phyloP scores from a whole-genome alignment of 2,329 filamentous ascomycete species.

The Tolypocladium inflatum region DNA sequence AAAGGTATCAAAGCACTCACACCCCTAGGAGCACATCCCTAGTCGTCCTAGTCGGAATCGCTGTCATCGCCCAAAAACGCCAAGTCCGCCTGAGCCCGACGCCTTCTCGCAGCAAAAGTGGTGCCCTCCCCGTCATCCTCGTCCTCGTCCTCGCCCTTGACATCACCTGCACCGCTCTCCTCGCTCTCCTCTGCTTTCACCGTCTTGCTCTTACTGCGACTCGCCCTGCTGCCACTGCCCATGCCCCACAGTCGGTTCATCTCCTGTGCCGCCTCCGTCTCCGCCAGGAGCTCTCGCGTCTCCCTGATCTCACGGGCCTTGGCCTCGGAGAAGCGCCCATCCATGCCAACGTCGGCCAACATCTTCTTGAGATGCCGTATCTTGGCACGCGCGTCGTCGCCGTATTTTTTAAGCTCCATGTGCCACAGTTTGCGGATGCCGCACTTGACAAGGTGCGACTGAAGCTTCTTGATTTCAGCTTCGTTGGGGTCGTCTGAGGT shows the following conservation, averaged over 20 bases:
- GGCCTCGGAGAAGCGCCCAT: slow-evolving; percentile 74
- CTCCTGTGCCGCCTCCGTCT: slow-evolving; percentile 76
- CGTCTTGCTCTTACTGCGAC: slow-evolving; percentile 24
- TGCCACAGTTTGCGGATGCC: slow-evolving; percentile 89
- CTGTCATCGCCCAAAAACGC: slow-evolving; percentile 62
- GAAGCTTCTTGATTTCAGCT: slow-evolving; percentile 78
- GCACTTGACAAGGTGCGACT: slow-evolving; percentile 80
- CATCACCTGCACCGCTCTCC: slow-evolving; percentile 14
- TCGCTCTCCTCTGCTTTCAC: slow-evolving; percentile 21
- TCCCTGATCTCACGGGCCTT: slow-evolving; percentile 85
- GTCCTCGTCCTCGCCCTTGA: slow-evolving; percentile 13
- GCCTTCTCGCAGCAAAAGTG: slow-evolving; percentile 33
- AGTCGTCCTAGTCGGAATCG: slow-evolving; percentile 43
- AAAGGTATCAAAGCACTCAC: not conserved
- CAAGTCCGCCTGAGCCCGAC: slow-evolving; percentile 40
- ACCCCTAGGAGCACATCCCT: too few relatives aligned
- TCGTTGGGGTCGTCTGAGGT: slow-evolving; percentile 49
- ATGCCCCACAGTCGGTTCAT: slow-evolving; percentile 72
- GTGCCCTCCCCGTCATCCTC: slow-evolving; percentile 21
- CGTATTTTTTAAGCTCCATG: slow-evolving; percentile 68
- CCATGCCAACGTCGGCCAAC: slow-evolving; percentile 78
- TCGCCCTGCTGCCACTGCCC: slow-evolving; percentile 28
- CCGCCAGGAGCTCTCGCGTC: slow-evolving; percentile 69
- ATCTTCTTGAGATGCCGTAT: slow-evolving; percentile 71
- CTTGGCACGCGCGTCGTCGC: slow-evolving; percentile 65